Percentiles rank a stretch among this genome's conserved stretches.
Evolutionary conservation across 768 basidiomycete genomes (phyloP).

Genomic region (Russula compacta): DNA sequence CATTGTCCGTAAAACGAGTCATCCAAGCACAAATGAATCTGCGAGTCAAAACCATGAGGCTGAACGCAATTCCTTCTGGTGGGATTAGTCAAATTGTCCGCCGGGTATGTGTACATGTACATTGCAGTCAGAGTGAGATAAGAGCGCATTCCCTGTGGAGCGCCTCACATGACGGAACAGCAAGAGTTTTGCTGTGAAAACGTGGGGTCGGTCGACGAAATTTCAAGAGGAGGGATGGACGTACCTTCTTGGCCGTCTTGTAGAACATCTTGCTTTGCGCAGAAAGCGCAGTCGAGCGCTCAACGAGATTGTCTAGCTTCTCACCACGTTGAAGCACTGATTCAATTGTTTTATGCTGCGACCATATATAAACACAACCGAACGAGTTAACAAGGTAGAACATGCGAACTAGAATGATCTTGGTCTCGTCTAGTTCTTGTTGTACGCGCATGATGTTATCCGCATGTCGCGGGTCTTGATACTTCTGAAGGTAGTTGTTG

Average conservation of each 20-base stretch:
- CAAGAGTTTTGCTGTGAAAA: constrained; percentile 82
- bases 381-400: background rate
- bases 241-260: constrained; percentile 98
- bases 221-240: constrained; percentile 16
- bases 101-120: constrained; percentile 15
- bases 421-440: constrained; percentile 96
- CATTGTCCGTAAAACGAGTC: background rate
- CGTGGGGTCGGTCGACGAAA: background rate
- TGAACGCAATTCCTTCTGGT: background rate
- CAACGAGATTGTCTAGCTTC: constrained; percentile 92
- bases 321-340: constrained; percentile 93
- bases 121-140: constrained; percentile 10
- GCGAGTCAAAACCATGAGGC: background rate
- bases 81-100: constrained; percentile 10
- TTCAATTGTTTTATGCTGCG: constrained; percentile 97
- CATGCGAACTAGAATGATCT: constrained; percentile 82
- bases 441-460: constrained; percentile 99
- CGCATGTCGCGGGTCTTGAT: constrained; percentile 94
- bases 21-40: background rate
- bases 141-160: background rate
- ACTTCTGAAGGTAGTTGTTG: constrained; percentile 73
- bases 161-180: constrained; percentile 67
- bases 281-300: constrained; percentile 82
- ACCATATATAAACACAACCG: background rate
- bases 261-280: constrained; percentile 97